A percentile compares a stretch with the other conserved stretches of the same genome.
phyloP scores from a whole-genome alignment of 148 eudicot species.

The Diospyros lotus region DNA sequence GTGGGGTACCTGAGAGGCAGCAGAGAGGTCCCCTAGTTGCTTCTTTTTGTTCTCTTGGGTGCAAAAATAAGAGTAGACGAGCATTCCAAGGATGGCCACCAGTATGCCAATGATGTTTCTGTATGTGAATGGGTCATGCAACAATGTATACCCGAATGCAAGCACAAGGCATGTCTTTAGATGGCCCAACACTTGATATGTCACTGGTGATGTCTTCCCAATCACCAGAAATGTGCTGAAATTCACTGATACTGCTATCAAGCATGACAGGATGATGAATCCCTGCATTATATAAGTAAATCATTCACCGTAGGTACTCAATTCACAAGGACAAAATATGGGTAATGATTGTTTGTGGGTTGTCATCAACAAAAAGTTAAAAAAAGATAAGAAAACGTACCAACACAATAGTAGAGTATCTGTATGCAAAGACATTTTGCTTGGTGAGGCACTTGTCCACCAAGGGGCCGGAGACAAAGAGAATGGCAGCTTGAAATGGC shows the following conservation, averaged over 20 bases:
- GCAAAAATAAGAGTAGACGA: constrained; percentile 78
- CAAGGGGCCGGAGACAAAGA: constrained; percentile 70
- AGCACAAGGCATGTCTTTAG: constrained; percentile 89
- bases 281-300: constrained; percentile 33
- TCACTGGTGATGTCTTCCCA: constrained; percentile 95
- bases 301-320: no score
- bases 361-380: background rate
- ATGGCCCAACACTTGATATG: constrained; percentile 91
- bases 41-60: constrained; percentile 64
- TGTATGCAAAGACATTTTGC: constrained; percentile 70
- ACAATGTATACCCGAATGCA: constrained; percentile 74
- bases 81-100: constrained; percentile 84
- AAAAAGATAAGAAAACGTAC: constrained; percentile 22
- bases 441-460: constrained; percentile 69
- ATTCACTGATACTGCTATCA: constrained; percentile 87
- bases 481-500: constrained; percentile 78
- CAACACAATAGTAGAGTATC: constrained; percentile 66
- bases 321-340: no score
- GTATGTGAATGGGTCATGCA: constrained; percentile 81
- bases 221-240: constrained; percentile 92
- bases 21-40: constrained; percentile 28
- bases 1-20: constrained; percentile 45
- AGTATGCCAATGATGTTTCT: constrained; percentile 75
- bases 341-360: no score
- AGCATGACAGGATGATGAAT: constrained; percentile 73